Evolutionary conservation across 2,329 filamentous ascomycete species (phyloP).

Genomic region (Chrysosporium keratinophilum): DNA sequence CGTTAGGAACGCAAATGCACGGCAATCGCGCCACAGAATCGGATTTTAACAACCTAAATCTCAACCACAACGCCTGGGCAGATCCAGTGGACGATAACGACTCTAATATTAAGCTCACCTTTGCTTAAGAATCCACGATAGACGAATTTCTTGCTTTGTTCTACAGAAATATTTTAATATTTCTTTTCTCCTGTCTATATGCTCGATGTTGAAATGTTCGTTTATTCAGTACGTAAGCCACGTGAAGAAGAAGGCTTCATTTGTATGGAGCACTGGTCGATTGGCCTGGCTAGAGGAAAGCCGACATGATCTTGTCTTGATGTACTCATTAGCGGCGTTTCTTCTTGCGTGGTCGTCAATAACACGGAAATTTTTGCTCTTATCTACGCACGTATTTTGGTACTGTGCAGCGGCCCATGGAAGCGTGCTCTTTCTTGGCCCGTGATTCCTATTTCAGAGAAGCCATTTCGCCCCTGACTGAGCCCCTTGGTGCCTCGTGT

Average conservation of each 20-base stretch:
- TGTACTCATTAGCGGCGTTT: background rate
- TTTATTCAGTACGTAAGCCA: background rate
- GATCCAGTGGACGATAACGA: slow-evolving; percentile 59
- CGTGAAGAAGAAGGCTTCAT: background rate
- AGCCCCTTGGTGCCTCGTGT: no score
- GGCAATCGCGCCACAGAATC: background rate
- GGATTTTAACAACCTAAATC: slow-evolving; percentile 1
- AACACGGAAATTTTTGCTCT: no score
- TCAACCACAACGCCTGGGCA: slow-evolving; percentile 54
- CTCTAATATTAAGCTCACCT: slow-evolving; percentile 70
- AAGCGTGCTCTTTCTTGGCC: no score
- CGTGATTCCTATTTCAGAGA: no score
- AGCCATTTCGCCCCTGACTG: no score
- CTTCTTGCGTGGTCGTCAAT: background rate
- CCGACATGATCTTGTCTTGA: background rate
- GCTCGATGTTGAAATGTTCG: background rate
- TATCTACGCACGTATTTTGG: no score
- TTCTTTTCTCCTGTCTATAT: slow-evolving; percentile 6
- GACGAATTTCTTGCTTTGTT: slow-evolving; percentile 4
- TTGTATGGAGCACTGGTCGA: background rate
- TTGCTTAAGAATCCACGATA: slow-evolving; percentile 45
- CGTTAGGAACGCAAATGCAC: background rate
- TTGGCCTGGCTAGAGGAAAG: background rate
- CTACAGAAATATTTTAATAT: background rate
- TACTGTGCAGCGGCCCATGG: no score